Evolutionary conservation across 164 flowering plant species (phyloP), one percentile per base, ranked within the genome.

Genomic region (Vitis riparia): DNA sequence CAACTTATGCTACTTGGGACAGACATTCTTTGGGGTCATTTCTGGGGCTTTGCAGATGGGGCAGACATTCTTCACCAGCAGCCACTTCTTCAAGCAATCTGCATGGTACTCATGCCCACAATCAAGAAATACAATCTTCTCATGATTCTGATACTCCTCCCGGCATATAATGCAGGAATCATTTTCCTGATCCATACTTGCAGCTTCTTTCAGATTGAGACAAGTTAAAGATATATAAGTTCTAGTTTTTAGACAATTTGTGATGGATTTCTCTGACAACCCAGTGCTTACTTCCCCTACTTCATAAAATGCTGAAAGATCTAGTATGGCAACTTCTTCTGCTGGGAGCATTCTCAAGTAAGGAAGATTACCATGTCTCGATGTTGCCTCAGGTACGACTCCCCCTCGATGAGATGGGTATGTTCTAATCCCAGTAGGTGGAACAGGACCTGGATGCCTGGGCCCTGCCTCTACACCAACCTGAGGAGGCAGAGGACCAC

Each of bases 81-180:
- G 27, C 27, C 27, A 23, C 27, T 23, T 23, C 27, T 23, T 23
- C 27, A 23, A 23, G 2, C 27, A 23, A 23, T 23, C 27, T 23
- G 27, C 27, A 23, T 23, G 27, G 27, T 23, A 23, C 27, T 23
- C 27, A 23, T 23, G 27, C 27, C 27, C 27, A 23, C 27, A 23
- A 23, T 23, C 27, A 23, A 23, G 27, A 23, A 23, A 23, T 23
- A 23, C 27, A 23, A 23, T 23, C 27, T 23, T 23, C 2, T 23
- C 27, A 23, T 23, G 27, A 23, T 23, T 23, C 2, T 23, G 27
- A 23, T 23, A 23, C 27, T 23, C 98, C 97, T 86, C 23, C 0
- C 1, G 97, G 75, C 98, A 94, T 66, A 92, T 83, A 27, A 84
- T 87, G 84, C 97, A 92, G 60, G 84, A 81, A 66, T 80, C 86